A percentile compares a stretch with the other conserved stretches of the same genome.
Evolutionary conservation across 108 stramenopile genomes (phyloP).

Genomic region (Cyclotella sp.): DNA sequence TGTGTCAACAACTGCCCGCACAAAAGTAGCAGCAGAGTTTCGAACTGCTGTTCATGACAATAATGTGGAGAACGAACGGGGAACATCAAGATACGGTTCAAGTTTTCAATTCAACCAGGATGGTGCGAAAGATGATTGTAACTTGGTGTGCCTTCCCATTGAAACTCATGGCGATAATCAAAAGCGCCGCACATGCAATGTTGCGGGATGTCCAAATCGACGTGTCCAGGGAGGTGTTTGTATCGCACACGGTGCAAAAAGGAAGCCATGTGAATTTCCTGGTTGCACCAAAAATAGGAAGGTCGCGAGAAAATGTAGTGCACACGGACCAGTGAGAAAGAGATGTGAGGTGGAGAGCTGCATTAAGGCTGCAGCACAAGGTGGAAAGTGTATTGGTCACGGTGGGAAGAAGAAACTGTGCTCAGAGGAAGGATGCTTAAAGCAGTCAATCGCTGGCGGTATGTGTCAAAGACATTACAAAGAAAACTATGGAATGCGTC

Average conservation of each 20-base stretch:
- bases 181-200: slow-evolving; percentile 10
- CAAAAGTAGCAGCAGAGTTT: too few relatives aligned
- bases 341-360: slow-evolving; percentile 24
- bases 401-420: slow-evolving; percentile 24
- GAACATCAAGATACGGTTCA: too few relatives aligned
- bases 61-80: too few relatives aligned
- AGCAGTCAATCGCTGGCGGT: slow-evolving; percentile 27
- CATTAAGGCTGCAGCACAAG: slow-evolving; percentile 27
- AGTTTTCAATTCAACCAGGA: too few relatives aligned
- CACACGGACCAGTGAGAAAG: slow-evolving; percentile 31
- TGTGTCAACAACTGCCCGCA: too few relatives aligned
- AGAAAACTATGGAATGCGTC: background rate
- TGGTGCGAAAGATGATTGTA: too few relatives aligned
- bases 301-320: slow-evolving; percentile 27
- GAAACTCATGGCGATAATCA: too few relatives aligned
- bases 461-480: slow-evolving; percentile 37
- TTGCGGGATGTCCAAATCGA: slow-evolving; percentile 20
- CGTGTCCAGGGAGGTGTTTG: slow-evolving; percentile 46
- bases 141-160: too few relatives aligned
- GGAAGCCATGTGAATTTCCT: slow-evolving; percentile 17
- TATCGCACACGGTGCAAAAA: slow-evolving; percentile 42
- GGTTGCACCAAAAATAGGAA: slow-evolving; percentile 31
- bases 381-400: slow-evolving; percentile 34
- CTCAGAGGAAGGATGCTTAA: slow-evolving; percentile 10
- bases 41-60: too few relatives aligned